phyloP scores from a whole-genome alignment of 139 green algal genomes.

The Chlamydomonas schloesseri region DNA sequence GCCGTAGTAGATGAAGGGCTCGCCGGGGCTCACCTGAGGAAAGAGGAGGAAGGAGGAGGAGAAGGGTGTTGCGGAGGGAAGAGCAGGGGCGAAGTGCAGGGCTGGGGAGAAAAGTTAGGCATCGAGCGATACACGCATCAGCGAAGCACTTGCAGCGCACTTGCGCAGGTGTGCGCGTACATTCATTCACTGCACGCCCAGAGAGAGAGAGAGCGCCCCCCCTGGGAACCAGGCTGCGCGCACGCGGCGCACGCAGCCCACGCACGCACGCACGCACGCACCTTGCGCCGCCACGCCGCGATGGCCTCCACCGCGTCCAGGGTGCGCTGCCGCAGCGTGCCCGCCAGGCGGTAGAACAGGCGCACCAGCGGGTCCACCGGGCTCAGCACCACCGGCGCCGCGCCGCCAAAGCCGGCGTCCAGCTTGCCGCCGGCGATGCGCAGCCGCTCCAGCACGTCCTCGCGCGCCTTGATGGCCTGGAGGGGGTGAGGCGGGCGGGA shows the following conservation, averaged over 20 bases:
- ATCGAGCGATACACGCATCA: too few relatives aligned
- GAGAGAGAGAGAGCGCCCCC: too few relatives aligned
- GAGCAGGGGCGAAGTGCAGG: too few relatives aligned
- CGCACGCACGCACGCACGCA: not conserved
- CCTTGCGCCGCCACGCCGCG: constrained; percentile 60
- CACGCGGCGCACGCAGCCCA: too few relatives aligned
- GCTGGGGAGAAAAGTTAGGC: too few relatives aligned
- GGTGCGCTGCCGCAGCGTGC: constrained; percentile 55
- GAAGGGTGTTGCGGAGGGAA: too few relatives aligned
- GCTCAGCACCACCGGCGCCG: constrained; percentile 47
- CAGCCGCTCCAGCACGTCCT: constrained; percentile 65
- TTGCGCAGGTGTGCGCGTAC: too few relatives aligned
- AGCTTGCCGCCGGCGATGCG: constrained; percentile 55
- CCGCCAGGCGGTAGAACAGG: constrained; percentile 58
- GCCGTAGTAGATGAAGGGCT: constrained; percentile 65
- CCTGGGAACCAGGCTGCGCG: too few relatives aligned
- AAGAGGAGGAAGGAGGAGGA: too few relatives aligned
- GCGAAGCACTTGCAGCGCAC: too few relatives aligned
- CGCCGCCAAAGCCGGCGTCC: constrained; percentile 46
- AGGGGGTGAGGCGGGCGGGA: not conserved
- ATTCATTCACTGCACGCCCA: too few relatives aligned
- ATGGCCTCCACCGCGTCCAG: constrained; percentile 63
- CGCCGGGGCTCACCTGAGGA: constrained; percentile 21
- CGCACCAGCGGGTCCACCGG: constrained; percentile 50
- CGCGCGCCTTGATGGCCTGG: constrained; percentile 60